Evolutionary conservation across 2,329 filamentous ascomycete genomes (phyloP).

Genomic region (Pestalotiopsis sp.): DNA sequence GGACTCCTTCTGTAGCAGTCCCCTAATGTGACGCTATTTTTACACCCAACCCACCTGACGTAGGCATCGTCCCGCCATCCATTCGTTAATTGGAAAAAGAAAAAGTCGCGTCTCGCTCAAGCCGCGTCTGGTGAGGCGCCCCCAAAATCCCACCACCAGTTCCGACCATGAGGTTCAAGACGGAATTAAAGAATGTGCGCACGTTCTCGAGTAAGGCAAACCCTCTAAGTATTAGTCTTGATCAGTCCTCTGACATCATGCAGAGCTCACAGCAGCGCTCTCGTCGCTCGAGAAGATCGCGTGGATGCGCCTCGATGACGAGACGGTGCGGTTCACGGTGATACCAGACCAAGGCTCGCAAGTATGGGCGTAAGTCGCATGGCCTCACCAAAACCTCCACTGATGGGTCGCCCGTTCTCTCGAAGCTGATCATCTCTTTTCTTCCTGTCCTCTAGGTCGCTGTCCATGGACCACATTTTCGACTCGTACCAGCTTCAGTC

Average conservation of each 20-base stretch:
- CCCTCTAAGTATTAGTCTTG: not conserved
- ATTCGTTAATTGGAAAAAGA: constrained; percentile 8
- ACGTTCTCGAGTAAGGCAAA: constrained; percentile 60
- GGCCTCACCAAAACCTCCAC: not conserved
- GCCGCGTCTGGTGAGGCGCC: not conserved
- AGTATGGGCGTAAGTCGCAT: constrained; percentile 79
- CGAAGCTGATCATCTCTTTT: not conserved
- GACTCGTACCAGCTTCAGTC: constrained; percentile 83
- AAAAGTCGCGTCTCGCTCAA: constrained; percentile 15
- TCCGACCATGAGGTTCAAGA: constrained; percentile 63
- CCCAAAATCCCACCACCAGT: not conserved
- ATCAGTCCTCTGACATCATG: not conserved
- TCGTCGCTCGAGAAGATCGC: constrained; percentile 76
- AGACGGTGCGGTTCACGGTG: constrained; percentile 88
- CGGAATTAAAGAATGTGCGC: constrained; percentile 64
- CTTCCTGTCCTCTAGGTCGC: constrained; percentile 39
- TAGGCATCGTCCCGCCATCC: not conserved
- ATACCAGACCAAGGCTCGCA: constrained; percentile 93
- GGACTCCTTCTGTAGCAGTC: not conserved
- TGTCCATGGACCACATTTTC: constrained; percentile 81
- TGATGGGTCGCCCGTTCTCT: not conserved
- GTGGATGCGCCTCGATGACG: constrained; percentile 87
- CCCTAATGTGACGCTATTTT: not conserved
- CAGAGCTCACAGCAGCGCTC: constrained; percentile 65
- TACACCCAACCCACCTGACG: not conserved